Evolutionary conservation across 2,329 filamentous ascomycete genomes (phyloP).

Genomic region (Intubia oerlemansii): DNA sequence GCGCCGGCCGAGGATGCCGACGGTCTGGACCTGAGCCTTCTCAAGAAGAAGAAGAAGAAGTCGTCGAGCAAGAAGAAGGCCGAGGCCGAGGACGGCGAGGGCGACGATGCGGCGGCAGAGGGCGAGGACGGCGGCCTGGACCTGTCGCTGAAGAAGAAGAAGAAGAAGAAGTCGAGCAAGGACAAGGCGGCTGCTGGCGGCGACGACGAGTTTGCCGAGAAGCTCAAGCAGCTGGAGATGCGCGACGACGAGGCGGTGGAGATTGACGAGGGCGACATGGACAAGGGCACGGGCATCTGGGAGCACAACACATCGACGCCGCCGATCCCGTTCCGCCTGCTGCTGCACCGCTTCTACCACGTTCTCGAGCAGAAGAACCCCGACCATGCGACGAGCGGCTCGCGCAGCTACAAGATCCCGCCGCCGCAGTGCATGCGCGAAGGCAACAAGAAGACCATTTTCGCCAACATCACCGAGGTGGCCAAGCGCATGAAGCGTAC

Average conservation of each 20-base stretch:
- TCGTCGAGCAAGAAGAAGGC: constrained; percentile 31
- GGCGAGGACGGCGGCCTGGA: constrained; percentile 35
- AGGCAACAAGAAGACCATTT: constrained; percentile 99
- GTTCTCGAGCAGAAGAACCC: constrained; percentile 92
- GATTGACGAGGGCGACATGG: constrained; percentile 48
- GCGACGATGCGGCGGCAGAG: constrained; percentile 29
- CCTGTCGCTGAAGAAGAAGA: constrained; percentile 48
- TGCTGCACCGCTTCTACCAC: constrained; percentile 84
- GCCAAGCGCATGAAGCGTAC: constrained; percentile 99
- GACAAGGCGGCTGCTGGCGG: constrained; percentile 13
- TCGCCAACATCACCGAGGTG: constrained; percentile 96
- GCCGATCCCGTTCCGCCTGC: constrained; percentile 62
- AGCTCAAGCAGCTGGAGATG: constrained; percentile 39
- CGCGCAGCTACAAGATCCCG: constrained; percentile 97
- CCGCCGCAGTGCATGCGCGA: constrained; percentile 96
- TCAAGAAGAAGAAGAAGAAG: constrained; percentile 31
- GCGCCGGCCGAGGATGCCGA: constrained; percentile 25
- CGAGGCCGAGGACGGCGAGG: constrained; percentile 19
- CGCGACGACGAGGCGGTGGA: constrained; percentile 39
- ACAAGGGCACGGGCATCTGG: constrained; percentile 81
- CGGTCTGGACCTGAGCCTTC: constrained; percentile 45
- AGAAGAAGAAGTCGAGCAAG: constrained; percentile 50
- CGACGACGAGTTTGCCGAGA: constrained; percentile 36
- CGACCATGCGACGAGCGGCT: constrained; percentile 72
- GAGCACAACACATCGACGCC: constrained; percentile 54